Percentiles rank a stretch among this genome's conserved stretches.
phyloP scores from a whole-genome alignment of 202 grass and related monocot genomes.

The Setaria italica region DNA sequence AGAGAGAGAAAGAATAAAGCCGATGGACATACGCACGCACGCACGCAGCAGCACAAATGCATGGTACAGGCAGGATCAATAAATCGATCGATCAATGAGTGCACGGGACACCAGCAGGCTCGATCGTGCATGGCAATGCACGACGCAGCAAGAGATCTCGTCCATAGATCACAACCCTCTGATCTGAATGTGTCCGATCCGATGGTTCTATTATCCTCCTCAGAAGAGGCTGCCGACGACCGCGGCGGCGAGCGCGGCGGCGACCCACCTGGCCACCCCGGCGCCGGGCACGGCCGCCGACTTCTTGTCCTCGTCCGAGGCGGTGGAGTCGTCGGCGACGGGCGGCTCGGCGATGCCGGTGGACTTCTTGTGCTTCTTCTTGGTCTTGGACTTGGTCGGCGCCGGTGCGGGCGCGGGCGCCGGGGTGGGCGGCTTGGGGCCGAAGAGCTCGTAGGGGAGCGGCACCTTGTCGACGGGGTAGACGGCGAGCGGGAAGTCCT shows the following conservation, averaged over 20 bases:
- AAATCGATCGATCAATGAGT: slow-evolving; percentile 12
- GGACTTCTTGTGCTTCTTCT: slow-evolving; percentile 72
- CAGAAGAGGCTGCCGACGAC: slow-evolving; percentile 47
- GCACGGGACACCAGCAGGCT: slow-evolving; percentile 25
- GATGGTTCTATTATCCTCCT: neutral
- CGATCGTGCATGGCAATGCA: slow-evolving; percentile 35
- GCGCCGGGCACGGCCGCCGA: slow-evolving; percentile 19
- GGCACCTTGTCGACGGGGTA: slow-evolving; percentile 84
- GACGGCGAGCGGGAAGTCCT: slow-evolving; percentile 77
- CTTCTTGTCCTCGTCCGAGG: slow-evolving; percentile 35
- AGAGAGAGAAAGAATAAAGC: slow-evolving; percentile 52
- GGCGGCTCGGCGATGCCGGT: slow-evolving; percentile 61
- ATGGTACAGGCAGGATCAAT: slow-evolving; percentile 40
- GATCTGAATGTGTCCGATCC: neutral
- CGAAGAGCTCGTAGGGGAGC: slow-evolving; percentile 77
- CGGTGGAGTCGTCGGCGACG: slow-evolving; percentile 40
- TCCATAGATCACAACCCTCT: neutral
- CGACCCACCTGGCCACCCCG: slow-evolving; percentile 51
- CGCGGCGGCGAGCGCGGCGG: slow-evolving; percentile 36
- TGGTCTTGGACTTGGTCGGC: slow-evolving; percentile 56
- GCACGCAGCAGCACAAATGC: slow-evolving; percentile 35
- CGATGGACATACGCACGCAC: slow-evolving; percentile 46
- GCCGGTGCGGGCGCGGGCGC: slow-evolving; percentile 55
- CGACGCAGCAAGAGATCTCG: neutral
- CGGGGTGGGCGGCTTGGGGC: slow-evolving; percentile 64